Percentiles rank a stretch among this genome's conserved stretches.
phyloP scores from a whole-genome alignment of 75 land plant species.

The Adiantum capillusveneris region DNA sequence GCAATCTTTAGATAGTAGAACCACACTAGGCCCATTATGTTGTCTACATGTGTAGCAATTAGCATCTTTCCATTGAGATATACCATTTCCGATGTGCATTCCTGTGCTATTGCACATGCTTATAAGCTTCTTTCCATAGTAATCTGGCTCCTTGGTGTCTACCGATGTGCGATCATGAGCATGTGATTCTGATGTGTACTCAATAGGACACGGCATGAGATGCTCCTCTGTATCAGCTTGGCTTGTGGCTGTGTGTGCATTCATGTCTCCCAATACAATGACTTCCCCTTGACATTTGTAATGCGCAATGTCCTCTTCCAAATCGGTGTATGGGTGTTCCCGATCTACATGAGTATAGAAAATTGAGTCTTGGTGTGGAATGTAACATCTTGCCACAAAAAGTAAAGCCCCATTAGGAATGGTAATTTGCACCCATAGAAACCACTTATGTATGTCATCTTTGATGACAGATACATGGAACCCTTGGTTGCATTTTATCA shows the following conservation, averaged over 20 bases:
- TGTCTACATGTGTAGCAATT: no score
- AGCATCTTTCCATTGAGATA: no score
- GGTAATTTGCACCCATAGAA: not conserved
- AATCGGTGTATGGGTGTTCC: not conserved
- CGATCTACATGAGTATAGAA: not conserved
- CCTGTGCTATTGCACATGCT: no score
- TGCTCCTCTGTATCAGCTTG: not conserved
- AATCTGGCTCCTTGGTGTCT: no score
- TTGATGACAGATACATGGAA: no score
- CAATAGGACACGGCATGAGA: no score
- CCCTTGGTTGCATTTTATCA: not conserved
- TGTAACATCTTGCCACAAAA: slow-evolving; percentile 1
- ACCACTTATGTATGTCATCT: not conserved
- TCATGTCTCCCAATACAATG: not conserved
- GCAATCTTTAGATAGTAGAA: no score
- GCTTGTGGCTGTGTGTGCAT: not conserved
- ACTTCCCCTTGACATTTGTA: not conserved
- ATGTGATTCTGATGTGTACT: no score
- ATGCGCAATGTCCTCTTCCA: not conserved
- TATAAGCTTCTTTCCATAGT: no score
- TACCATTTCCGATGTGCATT: no score
- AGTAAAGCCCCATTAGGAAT: not conserved
- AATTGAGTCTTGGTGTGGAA: not conserved
- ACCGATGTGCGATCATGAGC: no score
- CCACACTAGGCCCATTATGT: no score